Conservation (phyloP, 805 yeast genomes). For the Zygoascus flipseniorum region DNA sequence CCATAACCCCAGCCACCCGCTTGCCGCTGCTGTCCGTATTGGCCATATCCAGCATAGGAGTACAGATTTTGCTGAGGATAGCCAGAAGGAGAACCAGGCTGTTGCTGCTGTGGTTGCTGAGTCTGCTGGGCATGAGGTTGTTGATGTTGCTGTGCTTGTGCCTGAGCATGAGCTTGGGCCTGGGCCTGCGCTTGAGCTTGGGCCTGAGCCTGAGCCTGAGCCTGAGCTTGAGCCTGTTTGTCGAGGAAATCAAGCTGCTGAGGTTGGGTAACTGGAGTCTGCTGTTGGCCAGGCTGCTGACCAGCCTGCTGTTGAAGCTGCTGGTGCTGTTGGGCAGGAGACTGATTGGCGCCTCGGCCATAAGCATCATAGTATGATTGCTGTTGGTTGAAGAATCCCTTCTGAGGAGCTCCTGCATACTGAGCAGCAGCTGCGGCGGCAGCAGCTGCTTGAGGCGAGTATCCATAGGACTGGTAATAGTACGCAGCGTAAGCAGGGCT, state of each 20-base stretch:
- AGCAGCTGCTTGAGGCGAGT: constrained; percentile 19
- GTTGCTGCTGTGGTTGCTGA: constrained; percentile 19
- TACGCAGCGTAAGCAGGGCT: constrained; percentile 21
- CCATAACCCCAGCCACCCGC: constrained; percentile 18
- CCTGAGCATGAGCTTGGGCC: constrained; percentile 10
- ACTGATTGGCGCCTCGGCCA: constrained; percentile 3
- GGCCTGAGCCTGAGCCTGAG: constrained; percentile 13
- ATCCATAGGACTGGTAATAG: constrained; percentile 22
- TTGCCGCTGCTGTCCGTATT: constrained; percentile 22
- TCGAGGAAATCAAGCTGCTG: constrained; percentile 4
- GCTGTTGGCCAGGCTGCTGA: constrained; percentile 8
- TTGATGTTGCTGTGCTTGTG: not conserved
- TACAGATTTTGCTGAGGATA: constrained; percentile 20
- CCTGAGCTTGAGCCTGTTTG: constrained; percentile 12
- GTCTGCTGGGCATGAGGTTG: constrained; percentile 7
- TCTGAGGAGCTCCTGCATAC: constrained; percentile 15
- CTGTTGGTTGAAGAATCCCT: constrained; percentile 19
- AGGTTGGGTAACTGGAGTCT: not conserved
- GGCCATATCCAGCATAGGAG: constrained; percentile 22
- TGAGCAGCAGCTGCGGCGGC: constrained; percentile 17
- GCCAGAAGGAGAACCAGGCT: constrained; percentile 7
- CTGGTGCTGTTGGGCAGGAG: constrained; percentile 3
- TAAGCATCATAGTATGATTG: constrained; percentile 9
- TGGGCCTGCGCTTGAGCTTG: constrained; percentile 9
- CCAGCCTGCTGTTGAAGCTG: constrained; percentile 1